Conservation (phyloP, 2,329 filamentous ascomycete genomes). For the Arthrobotrys entomopaga region DNA sequence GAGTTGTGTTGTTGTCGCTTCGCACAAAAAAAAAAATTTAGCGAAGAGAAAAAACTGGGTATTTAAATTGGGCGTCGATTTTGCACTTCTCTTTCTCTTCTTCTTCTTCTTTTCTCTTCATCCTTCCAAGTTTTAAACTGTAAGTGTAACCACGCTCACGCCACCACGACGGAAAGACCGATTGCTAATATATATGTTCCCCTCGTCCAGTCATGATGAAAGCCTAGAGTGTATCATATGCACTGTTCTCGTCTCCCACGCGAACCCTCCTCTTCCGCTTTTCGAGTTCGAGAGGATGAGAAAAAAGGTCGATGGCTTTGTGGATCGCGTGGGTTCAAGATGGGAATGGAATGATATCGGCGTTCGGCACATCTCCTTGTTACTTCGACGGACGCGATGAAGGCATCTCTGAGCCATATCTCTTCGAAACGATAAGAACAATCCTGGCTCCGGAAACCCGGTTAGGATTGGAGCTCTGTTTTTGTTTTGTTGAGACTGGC, state of each 20-base stretch:
- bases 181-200: slow-evolving; percentile 59
- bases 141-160: slow-evolving; percentile 67
- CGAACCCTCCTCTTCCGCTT: slow-evolving; percentile 80
- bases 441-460: no score
- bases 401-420: slow-evolving; percentile 85
- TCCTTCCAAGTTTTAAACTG: slow-evolving; percentile 99
- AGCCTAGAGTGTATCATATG: slow-evolving; percentile 96
- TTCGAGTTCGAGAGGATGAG: slow-evolving; percentile 78
- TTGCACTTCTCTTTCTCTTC: slow-evolving; percentile 1
- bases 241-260: slow-evolving; percentile 73
- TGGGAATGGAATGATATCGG: slow-evolving; percentile 88
- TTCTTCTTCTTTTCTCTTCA: slow-evolving; percentile 68
- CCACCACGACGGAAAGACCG: not conserved
- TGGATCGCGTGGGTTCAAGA: slow-evolving; percentile 68
- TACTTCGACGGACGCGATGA: slow-evolving; percentile 93
- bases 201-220: slow-evolving; percentile 87
- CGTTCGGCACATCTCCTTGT: slow-evolving; percentile 98
- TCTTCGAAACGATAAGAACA: not conserved
- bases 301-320: slow-evolving; percentile 51
- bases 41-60: slow-evolving; percentile 46
- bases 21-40: slow-evolving; percentile 41
- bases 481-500: slow-evolving; percentile 37
- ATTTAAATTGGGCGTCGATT: slow-evolving; percentile 42
- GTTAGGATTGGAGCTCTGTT: no score
- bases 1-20: slow-evolving; percentile 36